A percentile compares a stretch with the other conserved stretches of the same genome.
phyloP scores from a whole-genome alignment of 148 eudicot species.

The Chenopodium quinoa region DNA sequence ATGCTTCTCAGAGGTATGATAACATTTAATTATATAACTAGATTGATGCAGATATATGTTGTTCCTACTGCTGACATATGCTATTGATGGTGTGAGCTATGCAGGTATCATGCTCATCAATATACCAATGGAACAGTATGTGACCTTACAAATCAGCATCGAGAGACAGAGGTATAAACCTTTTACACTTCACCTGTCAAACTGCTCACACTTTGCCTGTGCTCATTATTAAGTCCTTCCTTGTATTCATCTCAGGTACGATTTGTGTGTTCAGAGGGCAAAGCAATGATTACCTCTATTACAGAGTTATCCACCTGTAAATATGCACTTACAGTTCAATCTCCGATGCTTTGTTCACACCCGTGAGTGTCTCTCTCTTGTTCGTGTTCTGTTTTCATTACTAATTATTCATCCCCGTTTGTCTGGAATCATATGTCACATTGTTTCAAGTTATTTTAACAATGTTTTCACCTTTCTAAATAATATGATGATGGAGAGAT shows the following conservation, averaged over 20 bases:
- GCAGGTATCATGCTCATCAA: slow-evolving; percentile 89
- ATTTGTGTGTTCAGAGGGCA: slow-evolving; percentile 91
- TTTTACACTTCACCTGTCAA: not conserved
- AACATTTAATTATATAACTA: not conserved
- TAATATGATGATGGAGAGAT: not conserved
- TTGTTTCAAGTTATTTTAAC: not conserved
- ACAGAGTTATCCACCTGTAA: slow-evolving; percentile 94
- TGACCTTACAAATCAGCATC: slow-evolving; percentile 80
- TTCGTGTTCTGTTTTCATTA: not conserved
- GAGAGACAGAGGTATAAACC: slow-evolving; percentile 79
- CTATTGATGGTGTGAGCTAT: slow-evolving; percentile 15
- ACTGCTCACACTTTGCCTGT: slow-evolving; percentile 13
- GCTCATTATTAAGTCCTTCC: not conserved
- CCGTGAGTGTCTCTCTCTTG: slow-evolving; percentile 57
- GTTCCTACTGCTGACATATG: not conserved
- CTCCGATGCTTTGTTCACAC: slow-evolving; percentile 84
- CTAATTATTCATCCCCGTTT: not conserved
- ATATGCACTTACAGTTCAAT: slow-evolving; percentile 84
- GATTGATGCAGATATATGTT: not conserved
- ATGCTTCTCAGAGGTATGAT: slow-evolving; percentile 82
- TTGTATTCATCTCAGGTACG: slow-evolving; percentile 56
- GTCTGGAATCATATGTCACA: not conserved
- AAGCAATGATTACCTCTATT: slow-evolving; percentile 79
- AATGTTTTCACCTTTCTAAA: not conserved
- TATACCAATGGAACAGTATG: slow-evolving; percentile 83